Base-by-base conservation (phyloP, 2,329 filamentous ascomycete genomes). In the Trichoderma endophyticum region DNA sequence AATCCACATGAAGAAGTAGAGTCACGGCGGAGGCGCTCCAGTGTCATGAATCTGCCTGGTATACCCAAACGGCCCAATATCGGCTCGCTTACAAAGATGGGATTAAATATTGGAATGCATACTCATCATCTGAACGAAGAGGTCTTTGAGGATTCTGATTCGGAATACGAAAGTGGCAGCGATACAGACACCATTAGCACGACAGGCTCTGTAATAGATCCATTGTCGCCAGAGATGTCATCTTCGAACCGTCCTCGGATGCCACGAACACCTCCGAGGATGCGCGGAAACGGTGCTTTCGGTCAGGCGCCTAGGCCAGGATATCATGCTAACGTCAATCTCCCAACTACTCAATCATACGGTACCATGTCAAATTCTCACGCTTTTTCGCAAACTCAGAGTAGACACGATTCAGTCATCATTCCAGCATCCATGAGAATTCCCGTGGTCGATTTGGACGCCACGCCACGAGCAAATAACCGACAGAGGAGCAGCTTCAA, bases 101-200 rank as follows among this genome's bases (percentile, higher is more conserved):
- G 90, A 3, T 85, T 93, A 26, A 92, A 85, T 75, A 85, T 93
- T 73, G 91, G 91, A 2, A 95, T 95, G 81, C 90, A 91, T 74
- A 94, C 93, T 3, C 92, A 94, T 74, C 89, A 90, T 70, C 82
- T 97, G 2, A 86, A 89, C 9, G 86, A 89, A 71, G 87, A 89
- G 28, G 86, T 92, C 12, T 83, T 93, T 4, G 83, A 85, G 12
- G 79, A 82, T 28, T 76, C 79, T 9, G 76, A 75, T 48, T 78
- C 77, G 3, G 80, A 82, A 12, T 75, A 77, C 6, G 76, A 78
- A 12, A 78, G 76, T 1, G 80, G 80, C 43, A 76, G 76, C 8
- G 81, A 83, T n/a, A 76, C 76, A 14, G 79, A 79, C n/a, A 75
- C 73, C 3, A 75, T 77, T 9, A 76, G 78, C 24, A 76, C 78